phyloP scores from a whole-genome alignment of 176 grass and related monocot species.

The Oryza glumipatula region DNA sequence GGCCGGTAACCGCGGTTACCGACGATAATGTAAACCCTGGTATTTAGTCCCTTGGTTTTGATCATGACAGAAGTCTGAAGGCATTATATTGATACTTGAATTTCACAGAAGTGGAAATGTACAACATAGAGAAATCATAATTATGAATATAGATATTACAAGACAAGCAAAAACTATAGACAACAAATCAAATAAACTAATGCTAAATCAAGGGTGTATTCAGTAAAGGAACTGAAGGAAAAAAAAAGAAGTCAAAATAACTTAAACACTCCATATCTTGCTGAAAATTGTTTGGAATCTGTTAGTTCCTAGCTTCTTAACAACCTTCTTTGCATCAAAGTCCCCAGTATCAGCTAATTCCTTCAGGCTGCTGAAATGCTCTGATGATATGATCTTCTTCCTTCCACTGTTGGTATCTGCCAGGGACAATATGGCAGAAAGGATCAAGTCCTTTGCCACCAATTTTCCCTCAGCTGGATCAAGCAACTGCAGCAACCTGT shows the following conservation, averaged over 20 bases:
- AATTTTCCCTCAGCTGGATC: constrained; percentile 62
- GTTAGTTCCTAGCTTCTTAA: constrained; percentile 80
- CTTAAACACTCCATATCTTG: constrained; percentile 81
- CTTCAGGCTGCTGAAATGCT: constrained; percentile 62
- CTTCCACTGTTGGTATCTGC: constrained; percentile 69
- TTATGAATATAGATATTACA: constrained; percentile 23
- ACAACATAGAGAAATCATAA: constrained; percentile 37
- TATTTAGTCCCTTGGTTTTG: neutral
- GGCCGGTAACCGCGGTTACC: too few species aligned
- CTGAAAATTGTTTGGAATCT: constrained; percentile 68
- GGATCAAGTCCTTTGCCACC: constrained; percentile 56
- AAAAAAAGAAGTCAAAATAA: constrained; percentile 23
- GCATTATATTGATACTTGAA: neutral
- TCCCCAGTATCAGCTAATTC: constrained; percentile 63
- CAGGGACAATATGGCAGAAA: constrained; percentile 61
- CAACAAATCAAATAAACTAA: constrained; percentile 32
- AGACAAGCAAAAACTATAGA: constrained; percentile 27
- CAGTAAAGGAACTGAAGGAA: constrained; percentile 1
- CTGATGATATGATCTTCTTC: constrained; percentile 82
- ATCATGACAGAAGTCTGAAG: neutral
- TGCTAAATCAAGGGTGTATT: constrained; percentile 39
- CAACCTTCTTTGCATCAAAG: constrained; percentile 67
- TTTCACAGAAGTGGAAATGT: constrained; percentile 41
- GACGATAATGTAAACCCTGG: too few species aligned
- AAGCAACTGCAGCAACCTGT: constrained; percentile 68